A percentile compares a stretch with the other conserved stretches of the same genome.
phyloP scores from a whole-genome alignment of 805 yeast species.

The Scheffersomyces stipitis region DNA sequence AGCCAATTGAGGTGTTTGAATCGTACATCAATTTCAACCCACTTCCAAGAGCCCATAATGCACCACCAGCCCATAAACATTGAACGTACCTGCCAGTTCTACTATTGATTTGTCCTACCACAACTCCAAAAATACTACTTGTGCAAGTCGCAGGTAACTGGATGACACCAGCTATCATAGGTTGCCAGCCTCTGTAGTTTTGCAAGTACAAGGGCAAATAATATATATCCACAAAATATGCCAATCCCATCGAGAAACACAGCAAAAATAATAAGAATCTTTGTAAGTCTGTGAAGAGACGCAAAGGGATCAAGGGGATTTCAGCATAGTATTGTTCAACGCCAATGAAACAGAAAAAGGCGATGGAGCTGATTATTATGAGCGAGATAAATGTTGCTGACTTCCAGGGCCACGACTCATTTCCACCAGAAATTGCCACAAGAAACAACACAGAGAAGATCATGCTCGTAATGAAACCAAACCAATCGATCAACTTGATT shows the following conservation, averaged over 20 bases:
- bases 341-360: conserved; percentile 43
- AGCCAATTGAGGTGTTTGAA: conserved; percentile 28
- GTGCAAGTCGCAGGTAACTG: neutral
- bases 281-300: conserved; percentile 36
- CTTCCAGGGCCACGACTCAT: conserved; percentile 56
- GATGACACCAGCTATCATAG: neutral
- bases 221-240: conserved; percentile 46
- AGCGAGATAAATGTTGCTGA: conserved; percentile 35
- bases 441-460: conserved; percentile 49
- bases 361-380: conserved; percentile 35
- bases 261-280: conserved; percentile 30
- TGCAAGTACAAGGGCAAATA: conserved; percentile 48
- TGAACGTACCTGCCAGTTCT: conserved; percentile 42
- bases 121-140: conserved; percentile 10
- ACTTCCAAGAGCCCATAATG: conserved; percentile 41
- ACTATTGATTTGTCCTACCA: conserved; percentile 47
- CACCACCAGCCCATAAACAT: conserved; percentile 42
- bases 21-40: conserved; percentile 37
- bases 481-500: conserved; percentile 49
- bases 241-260: conserved; percentile 49
- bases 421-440: conserved; percentile 62
- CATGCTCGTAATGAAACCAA: conserved; percentile 50
- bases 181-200: neutral
- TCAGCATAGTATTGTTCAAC: conserved; percentile 50
- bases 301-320: conserved; percentile 56